Conservation (phyloP, 2,329 filamentous ascomycete genomes). For the Helotiales sp. region DNA sequence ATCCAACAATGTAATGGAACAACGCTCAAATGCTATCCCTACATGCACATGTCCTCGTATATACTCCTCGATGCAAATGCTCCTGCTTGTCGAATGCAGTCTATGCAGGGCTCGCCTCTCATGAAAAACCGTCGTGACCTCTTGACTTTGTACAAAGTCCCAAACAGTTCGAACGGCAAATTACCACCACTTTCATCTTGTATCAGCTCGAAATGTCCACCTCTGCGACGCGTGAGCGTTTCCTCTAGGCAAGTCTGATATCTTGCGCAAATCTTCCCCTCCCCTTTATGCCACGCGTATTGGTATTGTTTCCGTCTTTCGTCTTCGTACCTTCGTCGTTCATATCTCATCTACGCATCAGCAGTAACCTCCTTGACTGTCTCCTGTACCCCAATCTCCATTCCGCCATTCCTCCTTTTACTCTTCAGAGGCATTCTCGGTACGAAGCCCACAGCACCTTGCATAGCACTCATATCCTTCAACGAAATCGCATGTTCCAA, state of each 20-base stretch:
- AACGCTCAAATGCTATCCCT: slow-evolving; percentile 8
- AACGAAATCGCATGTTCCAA: slow-evolving; percentile 47
- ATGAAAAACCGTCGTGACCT: neutral
- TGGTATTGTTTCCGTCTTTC: neutral
- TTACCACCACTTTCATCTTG: neutral
- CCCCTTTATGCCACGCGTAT: neutral
- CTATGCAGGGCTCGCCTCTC: neutral
- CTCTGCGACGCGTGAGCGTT: slow-evolving; percentile 8
- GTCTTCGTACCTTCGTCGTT: neutral
- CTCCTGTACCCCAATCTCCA: slow-evolving; percentile 25
- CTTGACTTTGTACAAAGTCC: neutral
- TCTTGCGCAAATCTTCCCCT: neutral
- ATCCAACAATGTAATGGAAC: neutral
- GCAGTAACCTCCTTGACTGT: slow-evolving; percentile 29
- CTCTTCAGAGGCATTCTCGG: slow-evolving; percentile 30
- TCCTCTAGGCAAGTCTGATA: slow-evolving; percentile 6
- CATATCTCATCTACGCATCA: slow-evolving; percentile 21
- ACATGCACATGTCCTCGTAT: slow-evolving; percentile 1
- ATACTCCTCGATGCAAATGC: neutral
- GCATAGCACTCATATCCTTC: slow-evolving; percentile 35
- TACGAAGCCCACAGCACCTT: slow-evolving; percentile 34
- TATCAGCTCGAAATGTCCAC: neutral
- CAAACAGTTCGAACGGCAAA: neutral
- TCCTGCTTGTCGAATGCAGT: neutral
- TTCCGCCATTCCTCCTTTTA: slow-evolving; percentile 21